A percentile compares a stretch with the other conserved stretches of the same genome.
These are phyloP conservation scores for Aspergillus carlsbadensis DNA, from an alignment of 495 filamentous ascomycete species.

Conservation along the genomic window DNA sequence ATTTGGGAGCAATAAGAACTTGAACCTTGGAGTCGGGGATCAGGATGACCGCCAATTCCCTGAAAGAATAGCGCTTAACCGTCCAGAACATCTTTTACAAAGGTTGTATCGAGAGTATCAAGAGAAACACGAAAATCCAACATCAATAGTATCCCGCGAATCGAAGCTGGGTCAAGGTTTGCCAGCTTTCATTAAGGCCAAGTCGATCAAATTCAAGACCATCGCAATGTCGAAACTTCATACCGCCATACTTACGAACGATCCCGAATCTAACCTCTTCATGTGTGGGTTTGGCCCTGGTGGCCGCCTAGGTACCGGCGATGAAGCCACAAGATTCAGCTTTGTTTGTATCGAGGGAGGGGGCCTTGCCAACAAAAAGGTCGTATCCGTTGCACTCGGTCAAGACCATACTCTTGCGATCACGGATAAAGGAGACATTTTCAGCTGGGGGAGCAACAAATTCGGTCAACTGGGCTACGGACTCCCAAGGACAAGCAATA, in stretches of 20 bases:
- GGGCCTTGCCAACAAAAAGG: conserved; percentile 65
- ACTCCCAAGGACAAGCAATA: conserved; percentile 51
- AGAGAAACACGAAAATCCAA: conserved; percentile 31
- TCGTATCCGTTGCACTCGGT: conserved; percentile 74
- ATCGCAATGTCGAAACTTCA: conserved; percentile 87
- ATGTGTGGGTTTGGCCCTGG: conserved; percentile 90
- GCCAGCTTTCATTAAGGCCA: conserved; percentile 66
- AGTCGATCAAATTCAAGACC: conserved; percentile 70
- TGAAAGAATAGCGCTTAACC: conserved; percentile 72
- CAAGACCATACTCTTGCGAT: conserved; percentile 89
- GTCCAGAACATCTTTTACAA: conserved; percentile 76
- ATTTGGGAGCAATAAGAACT: conserved; percentile 93
- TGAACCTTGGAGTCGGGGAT: conserved; percentile 87
- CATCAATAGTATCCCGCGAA: conserved; percentile 18
- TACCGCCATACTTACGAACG: conserved; percentile 85
- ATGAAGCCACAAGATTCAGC: conserved; percentile 81
- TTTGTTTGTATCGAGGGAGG: conserved; percentile 78
- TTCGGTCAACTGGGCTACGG: conserved; percentile 85
- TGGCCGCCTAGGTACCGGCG: conserved; percentile 85
- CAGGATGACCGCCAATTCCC: conserved; percentile 92
- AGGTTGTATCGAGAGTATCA: conserved; percentile 65
- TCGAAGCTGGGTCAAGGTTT: conserved; percentile 42
- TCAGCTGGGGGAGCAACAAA: conserved; percentile 90
- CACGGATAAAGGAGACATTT: conserved; percentile 76
- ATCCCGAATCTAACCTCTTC: conserved; percentile 88